phyloP scores from a whole-genome alignment of 495 filamentous ascomycete species.

The Tetracladium marchalianum region DNA sequence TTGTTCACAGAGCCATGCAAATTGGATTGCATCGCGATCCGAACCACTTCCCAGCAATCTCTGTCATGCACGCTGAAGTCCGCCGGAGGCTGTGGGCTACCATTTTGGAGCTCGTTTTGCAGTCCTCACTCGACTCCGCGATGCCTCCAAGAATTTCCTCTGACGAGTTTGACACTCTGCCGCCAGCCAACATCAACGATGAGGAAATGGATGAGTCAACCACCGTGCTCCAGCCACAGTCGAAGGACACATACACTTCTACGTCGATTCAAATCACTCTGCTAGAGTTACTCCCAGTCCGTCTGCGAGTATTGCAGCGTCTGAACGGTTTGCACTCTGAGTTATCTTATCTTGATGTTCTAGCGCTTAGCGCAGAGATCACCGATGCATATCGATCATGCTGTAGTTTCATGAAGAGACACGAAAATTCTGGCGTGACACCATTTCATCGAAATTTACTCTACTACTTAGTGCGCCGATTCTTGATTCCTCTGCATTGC shows the following conservation, averaged over 20 bases:
- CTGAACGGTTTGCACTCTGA: constrained; percentile 37
- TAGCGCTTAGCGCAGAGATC: constrained; percentile 35
- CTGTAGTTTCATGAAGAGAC: constrained; percentile 12
- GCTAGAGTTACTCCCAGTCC: constrained; percentile 33
- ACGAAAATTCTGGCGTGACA: constrained; percentile 12
- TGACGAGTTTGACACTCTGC: constrained; percentile 42
- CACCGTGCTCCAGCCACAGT: constrained; percentile 22
- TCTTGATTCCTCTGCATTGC: constrained; percentile 41
- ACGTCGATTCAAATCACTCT: constrained; percentile 44
- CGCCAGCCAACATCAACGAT: constrained; percentile 49
- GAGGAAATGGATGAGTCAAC: constrained; percentile 39
- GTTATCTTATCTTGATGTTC: constrained; percentile 39
- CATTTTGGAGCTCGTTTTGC: constrained; percentile 47
- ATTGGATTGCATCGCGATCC: constrained; percentile 54
- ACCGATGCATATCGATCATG: constrained; percentile 24
- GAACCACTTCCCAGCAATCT: constrained; percentile 35
- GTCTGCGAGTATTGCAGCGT: constrained; percentile 37
- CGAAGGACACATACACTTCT: constrained; percentile 28
- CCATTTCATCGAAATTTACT: constrained; percentile 26
- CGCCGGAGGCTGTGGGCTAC: constrained; percentile 54
- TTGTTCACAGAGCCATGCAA: constrained; percentile 45
- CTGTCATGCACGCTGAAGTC: constrained; percentile 39
- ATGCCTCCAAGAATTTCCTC: constrained; percentile 40
- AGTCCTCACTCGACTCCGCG: constrained; percentile 45
- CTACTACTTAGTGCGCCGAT: constrained; percentile 37